Percentiles rank a stretch among this genome's conserved stretches.
phyloP scores from a whole-genome alignment of 2,329 filamentous ascomycete species.

The Alternaria alternata region DNA sequence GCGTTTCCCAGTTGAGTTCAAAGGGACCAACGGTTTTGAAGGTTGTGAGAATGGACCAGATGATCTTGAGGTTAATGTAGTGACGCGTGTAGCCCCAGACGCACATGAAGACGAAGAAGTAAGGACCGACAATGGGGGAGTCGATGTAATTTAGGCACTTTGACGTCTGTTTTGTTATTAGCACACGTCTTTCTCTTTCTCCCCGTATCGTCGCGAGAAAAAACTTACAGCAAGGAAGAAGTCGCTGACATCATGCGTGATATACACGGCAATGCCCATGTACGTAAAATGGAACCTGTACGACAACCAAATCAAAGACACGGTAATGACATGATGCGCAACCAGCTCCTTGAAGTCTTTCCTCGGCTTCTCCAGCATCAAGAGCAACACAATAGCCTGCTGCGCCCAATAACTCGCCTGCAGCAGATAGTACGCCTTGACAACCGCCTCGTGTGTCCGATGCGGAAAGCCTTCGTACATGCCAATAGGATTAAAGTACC shows the following conservation, averaged over 20 bases:
- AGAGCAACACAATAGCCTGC: conserved; percentile 85
- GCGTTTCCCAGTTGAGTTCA: conserved; percentile 76
- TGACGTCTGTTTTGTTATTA: conserved; percentile 68
- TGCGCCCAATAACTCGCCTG: conserved; percentile 96
- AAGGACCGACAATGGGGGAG: conserved; percentile 77
- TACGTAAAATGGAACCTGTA: conserved; percentile 98
- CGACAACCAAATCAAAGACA: conserved; percentile 82
- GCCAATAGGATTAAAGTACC: conserved; percentile 91
- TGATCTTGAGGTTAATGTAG: conserved; percentile 79
- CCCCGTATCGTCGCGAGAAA: too few species aligned
- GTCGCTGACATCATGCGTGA: conserved; percentile 92
- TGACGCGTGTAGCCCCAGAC: conserved; percentile 92
- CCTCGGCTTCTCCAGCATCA: conserved; percentile 89
- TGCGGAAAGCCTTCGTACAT: conserved; percentile 94
- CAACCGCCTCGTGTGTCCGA: conserved; percentile 75
- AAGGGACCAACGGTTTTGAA: conserved; percentile 78
- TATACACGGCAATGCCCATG: conserved; percentile 91
- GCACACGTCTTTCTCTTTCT: too few species aligned
- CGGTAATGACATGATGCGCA: conserved; percentile 87
- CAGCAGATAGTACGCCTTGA: conserved; percentile 97
- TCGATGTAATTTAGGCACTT: conserved; percentile 94
- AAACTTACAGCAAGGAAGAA: conserved; percentile 89
- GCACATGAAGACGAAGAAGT: conserved; percentile 82
- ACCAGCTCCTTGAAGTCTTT: conserved; percentile 97
- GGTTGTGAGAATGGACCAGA: conserved; percentile 77